These are phyloP conservation scores for Durusdinium trenchii DNA, from an alignment of 73 alveolate species.

Conservation along the genomic window DNA sequence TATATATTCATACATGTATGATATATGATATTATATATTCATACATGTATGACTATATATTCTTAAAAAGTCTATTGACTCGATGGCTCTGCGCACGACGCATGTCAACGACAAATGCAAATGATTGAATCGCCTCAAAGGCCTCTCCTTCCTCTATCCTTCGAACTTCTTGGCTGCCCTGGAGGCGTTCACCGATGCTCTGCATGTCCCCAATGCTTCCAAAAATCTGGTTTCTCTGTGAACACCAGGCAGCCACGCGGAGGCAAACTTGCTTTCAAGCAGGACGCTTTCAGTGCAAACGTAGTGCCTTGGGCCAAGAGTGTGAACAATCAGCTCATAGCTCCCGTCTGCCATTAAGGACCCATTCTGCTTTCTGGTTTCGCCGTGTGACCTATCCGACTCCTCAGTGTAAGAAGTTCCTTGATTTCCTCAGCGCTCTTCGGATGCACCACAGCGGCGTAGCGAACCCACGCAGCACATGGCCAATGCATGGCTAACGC, in stretches of 20 bases:
- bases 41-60: too few species aligned
- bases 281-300: conserved; percentile 56
- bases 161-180: conserved; percentile 69
- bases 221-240: not conserved
- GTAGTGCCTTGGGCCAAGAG: conserved; percentile 69
- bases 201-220: not conserved
- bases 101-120: not conserved
- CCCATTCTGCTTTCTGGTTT: not conserved
- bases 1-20: too few species aligned
- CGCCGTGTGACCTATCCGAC: conserved; percentile 49
- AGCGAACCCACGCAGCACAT: not conserved
- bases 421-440: conserved; percentile 42
- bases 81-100: too few species aligned
- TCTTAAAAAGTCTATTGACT: too few species aligned
- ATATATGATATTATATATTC: too few species aligned
- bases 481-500: not conserved
- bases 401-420: conserved; percentile 91
- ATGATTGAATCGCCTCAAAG: conserved; percentile 2
- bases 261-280: conserved; percentile 60
- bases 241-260: conserved; percentile 19
- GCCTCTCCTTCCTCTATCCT: conserved; percentile 37
- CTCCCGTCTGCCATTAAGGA: not conserved
- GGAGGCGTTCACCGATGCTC: not conserved
- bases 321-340: not conserved
- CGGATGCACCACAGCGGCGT: not conserved